Evolutionary conservation across 495 filamentous ascomycete species (phyloP).

Genomic region (Neurospora sp.): DNA sequence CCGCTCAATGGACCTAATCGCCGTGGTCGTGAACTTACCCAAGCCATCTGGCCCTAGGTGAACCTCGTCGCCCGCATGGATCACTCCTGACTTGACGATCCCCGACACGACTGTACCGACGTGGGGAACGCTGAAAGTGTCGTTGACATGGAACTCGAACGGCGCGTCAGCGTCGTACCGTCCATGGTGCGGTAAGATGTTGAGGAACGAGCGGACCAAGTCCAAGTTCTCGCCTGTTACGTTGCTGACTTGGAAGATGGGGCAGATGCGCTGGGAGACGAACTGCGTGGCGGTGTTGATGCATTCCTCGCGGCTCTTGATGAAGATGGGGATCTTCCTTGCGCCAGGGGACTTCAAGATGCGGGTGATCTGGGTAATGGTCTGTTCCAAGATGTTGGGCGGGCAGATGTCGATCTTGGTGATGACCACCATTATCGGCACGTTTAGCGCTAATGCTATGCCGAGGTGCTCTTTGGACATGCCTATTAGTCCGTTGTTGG

Average conservation of each 20-base stretch:
- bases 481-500: constrained; percentile 92
- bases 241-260: constrained; percentile 96
- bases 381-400: constrained; percentile 89
- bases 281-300: constrained; percentile 95
- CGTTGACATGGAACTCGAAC: constrained; percentile 94
- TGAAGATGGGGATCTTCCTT: constrained; percentile 93
- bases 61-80: constrained; percentile 84
- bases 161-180: constrained; percentile 80
- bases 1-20: constrained; percentile 85
- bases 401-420: constrained; percentile 99
- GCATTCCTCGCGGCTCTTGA: constrained; percentile 83
- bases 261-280: constrained; percentile 88
- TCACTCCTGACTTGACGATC: constrained; percentile 77
- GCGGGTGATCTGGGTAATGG: constrained; percentile 79
- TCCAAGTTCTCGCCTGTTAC: constrained; percentile 82
- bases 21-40: constrained; percentile 84
- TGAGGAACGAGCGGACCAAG: constrained; percentile 78
- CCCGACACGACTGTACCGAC: constrained; percentile 94
- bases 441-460: constrained; percentile 88
- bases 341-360: constrained; percentile 92
- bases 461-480: constrained; percentile 98
- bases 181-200: constrained; percentile 90
- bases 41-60: constrained; percentile 86
- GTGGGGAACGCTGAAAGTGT: constrained; percentile 97
- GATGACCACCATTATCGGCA: constrained; percentile 95